These are phyloP conservation scores for Sphagnum fallax DNA, from an alignment of 228 moss, liverwort and hornwort species.

Conservation along the genomic window DNA sequence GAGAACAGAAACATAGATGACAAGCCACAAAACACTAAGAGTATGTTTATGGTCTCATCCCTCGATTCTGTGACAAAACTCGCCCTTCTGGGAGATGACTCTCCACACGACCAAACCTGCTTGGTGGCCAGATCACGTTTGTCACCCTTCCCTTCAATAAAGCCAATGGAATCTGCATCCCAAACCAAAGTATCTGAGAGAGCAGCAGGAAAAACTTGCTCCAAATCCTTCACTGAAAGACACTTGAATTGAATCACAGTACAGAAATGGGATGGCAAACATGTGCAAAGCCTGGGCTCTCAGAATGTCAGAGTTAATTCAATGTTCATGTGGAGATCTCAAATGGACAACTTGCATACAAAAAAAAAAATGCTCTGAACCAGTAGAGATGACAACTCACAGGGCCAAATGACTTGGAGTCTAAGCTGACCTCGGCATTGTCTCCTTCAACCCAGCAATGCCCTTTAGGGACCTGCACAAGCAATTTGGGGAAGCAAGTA, in stretches of 20 bases:
- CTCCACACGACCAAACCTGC: slow-evolving; percentile 73
- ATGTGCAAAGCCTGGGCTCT: not conserved
- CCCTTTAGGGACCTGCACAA: slow-evolving; percentile 84
- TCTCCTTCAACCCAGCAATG: slow-evolving; percentile 99
- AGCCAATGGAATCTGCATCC: slow-evolving; percentile 83
- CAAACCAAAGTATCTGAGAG: not conserved
- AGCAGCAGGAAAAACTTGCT: not conserved
- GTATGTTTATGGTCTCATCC: slow-evolving; percentile 24
- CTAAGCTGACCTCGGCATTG: slow-evolving; percentile 80
- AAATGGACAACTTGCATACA: too few species aligned
- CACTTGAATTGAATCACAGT: not conserved
- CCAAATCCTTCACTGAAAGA: not conserved
- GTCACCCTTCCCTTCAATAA: slow-evolving; percentile 91
- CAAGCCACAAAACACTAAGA: too few species aligned
- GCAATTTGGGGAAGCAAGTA: not conserved
- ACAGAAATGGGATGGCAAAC: not conserved
- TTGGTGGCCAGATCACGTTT: slow-evolving; percentile 97
- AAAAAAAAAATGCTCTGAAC: too few species aligned
- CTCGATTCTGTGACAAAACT: slow-evolving; percentile 57
- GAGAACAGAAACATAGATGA: too few species aligned
- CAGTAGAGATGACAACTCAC: slow-evolving; percentile 29
- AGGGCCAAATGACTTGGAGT: slow-evolving; percentile 95
- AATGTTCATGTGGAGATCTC: too few species aligned
- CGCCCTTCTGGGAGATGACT: slow-evolving; percentile 74
- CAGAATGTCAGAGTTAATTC: too few species aligned